Base-by-base conservation (phyloP, 108 stramenopile genomes). In the Hondaea fermentalgiana region DNA sequence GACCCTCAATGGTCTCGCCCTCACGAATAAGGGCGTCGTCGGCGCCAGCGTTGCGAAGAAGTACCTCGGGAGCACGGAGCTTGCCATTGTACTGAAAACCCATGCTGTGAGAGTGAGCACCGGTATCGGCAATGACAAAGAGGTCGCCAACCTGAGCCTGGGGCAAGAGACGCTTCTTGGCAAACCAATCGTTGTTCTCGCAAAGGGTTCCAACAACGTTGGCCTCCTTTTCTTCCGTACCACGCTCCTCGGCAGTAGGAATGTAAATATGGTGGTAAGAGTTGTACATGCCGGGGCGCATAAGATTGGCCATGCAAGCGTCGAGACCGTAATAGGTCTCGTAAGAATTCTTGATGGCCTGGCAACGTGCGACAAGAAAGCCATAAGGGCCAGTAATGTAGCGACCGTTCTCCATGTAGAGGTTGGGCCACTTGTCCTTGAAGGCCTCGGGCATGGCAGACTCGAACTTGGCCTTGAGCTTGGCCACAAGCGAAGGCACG, bases 11-110 rank as follows among this genome's bases (percentile, higher is more conserved):
- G 59, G 58, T 88, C 59, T 88, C 87, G 58, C 87, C 42, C 44
- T 59, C 42, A 16, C 87, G 72, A 44, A 88, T 88, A 87, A 88
- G 88, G 44, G 16, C 88, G n/a, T 71, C 72, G 23, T 88, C 72
- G 23, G 59, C 72, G 3, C 87, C 87, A 8, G 10, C 3, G 57
- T 58, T 87, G 60, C 72, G 88, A 5, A 89, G 55, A 23, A 89
- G 89, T 42, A 87, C 57, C 88, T 89, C 89, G 21, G 89, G 83
- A 16, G 89, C 72, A 8, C 89, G 87, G 88, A 89, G 89, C 83
- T 89, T 89, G 72, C 89, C 89, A 87, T 89, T 89, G 89, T 89
- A 89, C 89, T 89, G 89, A 59, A 89, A 89, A 45, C 89, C 89
- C 89, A 89, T 89, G 44, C 28, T 35, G 83, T 87, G 76, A 5